These are phyloP conservation scores for Xylaria castorea DNA, from an alignment of 495 filamentous ascomycete species.

Conservation along the genomic window DNA sequence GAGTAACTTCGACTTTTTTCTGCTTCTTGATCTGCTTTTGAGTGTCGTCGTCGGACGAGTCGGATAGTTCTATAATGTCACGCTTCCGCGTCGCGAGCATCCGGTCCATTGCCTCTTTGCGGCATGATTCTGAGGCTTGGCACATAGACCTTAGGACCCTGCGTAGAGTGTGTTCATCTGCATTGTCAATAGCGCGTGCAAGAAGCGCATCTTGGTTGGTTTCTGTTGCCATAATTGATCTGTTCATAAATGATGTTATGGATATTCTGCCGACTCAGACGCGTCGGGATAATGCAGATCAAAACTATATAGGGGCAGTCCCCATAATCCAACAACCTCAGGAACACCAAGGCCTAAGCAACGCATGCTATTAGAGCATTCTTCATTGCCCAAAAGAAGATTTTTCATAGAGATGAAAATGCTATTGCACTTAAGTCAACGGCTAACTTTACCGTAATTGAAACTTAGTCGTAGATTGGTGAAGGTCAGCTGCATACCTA, in stretches of 20 bases:
- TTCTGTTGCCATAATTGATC: not conserved
- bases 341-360: not conserved
- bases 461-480: not conserved
- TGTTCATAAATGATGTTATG: not conserved
- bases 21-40: conserved; percentile 12
- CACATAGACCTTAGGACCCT: conserved; percentile 19
- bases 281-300: not conserved
- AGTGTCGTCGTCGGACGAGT: conserved; percentile 4
- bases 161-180: conserved; percentile 19
- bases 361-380: not conserved
- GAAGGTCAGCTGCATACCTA: not conserved
- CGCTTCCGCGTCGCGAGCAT: conserved; percentile 21
- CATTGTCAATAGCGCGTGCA: not conserved
- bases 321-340: not conserved
- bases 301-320: not conserved
- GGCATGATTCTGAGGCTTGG: conserved; percentile 17
- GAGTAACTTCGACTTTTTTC: not conserved
- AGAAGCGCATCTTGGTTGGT: not conserved
- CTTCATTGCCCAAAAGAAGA: not conserved
- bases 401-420: not conserved
- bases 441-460: not conserved
- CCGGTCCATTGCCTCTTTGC: conserved; percentile 8
- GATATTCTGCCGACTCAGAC: not conserved
- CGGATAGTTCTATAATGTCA: conserved; percentile 15
- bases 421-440: not conserved